Base-by-base conservation (phyloP, 2,329 filamentous ascomycete species). In the Fusarium algeriense region DNA sequence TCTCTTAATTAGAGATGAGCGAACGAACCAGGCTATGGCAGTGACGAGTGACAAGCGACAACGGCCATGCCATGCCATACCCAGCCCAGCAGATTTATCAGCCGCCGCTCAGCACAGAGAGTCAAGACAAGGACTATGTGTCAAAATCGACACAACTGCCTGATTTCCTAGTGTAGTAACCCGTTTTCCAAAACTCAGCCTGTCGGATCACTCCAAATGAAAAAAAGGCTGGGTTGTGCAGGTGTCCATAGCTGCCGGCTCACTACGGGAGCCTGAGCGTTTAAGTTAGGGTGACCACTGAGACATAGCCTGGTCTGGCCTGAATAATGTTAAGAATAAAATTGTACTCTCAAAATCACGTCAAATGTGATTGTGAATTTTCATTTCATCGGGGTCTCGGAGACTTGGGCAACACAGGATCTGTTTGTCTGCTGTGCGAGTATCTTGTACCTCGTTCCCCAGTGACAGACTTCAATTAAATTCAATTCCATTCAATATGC, bases 41-140 rank as follows among this genome's bases (percentile, higher is more conserved):
- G 58, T 73, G 64, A 69, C 61, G 65, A 68, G 64, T 67, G 63
- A 70, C 68, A 66, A 65, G 68, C 56, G 70, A 66, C 60, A 56
- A 71, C 53, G 67, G 63, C 50, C 52, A 50, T 50, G 53, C 44
- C 38, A 63, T 46, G 32, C 60, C 60, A 43, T 37, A 32, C 58
- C 57, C 58, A 60, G 58, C 58, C 55, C 61, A 58, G 55, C 60
- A 75, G 76, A 77, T 79, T 79, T 77, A 78, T 77, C 71, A 76
- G 73, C 75, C 68, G 32, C 50, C 30, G 48, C 46, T 58, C 50
- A 60, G 54, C 66, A 38, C 23, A 23, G 23, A 23, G 38, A 67
- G 49, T 56, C 50, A 20, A 37, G 6, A 23, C 34, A 7, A 45
- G 34, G 28, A 48, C 41, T 61, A 65, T 37, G 64, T 58, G 69